phyloP scores from a whole-genome alignment of 345 rosid genomes.

The Toxicodendron radicans region DNA sequence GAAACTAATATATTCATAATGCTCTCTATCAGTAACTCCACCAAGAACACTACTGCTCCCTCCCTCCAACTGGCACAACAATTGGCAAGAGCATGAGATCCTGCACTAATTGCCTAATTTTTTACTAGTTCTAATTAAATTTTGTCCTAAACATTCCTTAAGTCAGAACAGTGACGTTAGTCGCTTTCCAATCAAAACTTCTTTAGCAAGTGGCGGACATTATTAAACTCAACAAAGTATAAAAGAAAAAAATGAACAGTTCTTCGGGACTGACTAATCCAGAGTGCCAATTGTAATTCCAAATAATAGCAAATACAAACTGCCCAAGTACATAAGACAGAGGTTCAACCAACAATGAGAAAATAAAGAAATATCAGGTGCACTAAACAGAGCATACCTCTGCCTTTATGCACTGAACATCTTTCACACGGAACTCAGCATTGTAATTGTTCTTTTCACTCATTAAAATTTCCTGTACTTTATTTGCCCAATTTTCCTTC shows the following conservation, averaged over 20 bases:
- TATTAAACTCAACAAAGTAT: neutral
- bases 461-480: constrained; percentile 50
- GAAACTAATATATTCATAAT: neutral
- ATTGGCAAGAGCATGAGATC: neutral
- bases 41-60: neutral
- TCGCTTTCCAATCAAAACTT: neutral
- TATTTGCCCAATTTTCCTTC: constrained; percentile 53
- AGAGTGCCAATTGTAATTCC: neutral
- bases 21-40: neutral
- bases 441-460: constrained; percentile 51
- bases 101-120: neutral
- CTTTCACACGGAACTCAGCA: constrained; percentile 54
- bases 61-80: neutral
- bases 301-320: neutral
- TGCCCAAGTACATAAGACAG: no score
- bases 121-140: neutral
- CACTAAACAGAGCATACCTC: constrained; percentile 34
- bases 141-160: neutral
- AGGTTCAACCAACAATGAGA: neutral
- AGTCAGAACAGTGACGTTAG: neutral
- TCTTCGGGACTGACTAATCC: neutral
- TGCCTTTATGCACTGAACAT: constrained; percentile 62
- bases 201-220: neutral
- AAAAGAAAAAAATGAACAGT: neutral
- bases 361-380: neutral